These are phyloP conservation scores for Fomitopsis serialis DNA, from an alignment of 768 basidiomycete genomes.

Conservation along the genomic window DNA sequence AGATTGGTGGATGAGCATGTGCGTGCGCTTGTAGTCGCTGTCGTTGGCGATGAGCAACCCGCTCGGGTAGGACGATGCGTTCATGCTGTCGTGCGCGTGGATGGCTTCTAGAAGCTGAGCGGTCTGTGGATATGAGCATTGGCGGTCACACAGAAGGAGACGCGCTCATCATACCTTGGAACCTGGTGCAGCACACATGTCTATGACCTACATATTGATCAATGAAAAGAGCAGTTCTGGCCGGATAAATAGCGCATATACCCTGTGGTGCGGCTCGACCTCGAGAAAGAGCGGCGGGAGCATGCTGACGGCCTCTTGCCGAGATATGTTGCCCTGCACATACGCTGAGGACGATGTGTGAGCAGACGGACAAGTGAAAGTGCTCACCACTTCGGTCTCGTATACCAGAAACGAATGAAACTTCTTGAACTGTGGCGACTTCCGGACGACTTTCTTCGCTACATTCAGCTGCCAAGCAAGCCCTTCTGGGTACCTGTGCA, in stretches of 20 bases:
- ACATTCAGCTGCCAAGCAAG: conserved; percentile 97
- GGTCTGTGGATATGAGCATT: conserved; percentile 43
- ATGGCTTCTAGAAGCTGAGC: conserved; percentile 95
- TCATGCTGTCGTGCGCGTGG: conserved; percentile 69
- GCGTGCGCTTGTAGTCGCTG: conserved; percentile 88
- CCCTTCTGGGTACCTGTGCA: conserved; percentile 83
- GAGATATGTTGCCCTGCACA: conserved; percentile 82
- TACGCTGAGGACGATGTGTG: neutral
- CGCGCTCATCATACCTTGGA: conserved; percentile 60
- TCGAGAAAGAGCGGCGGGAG: conserved; percentile 94
- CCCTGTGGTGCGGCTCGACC: conserved; percentile 87
- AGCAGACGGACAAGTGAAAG: neutral
- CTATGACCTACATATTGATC: conserved; percentile 58
- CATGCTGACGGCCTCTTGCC: conserved; percentile 99
- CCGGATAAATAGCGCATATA: conserved; percentile 18
- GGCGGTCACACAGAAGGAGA: neutral
- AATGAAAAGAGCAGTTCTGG: neutral
- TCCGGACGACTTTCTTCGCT: conserved; percentile 82
- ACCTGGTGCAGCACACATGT: conserved; percentile 98
- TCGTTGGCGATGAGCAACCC: conserved; percentile 95
- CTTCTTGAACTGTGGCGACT: conserved; percentile 83
- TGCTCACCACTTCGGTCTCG: conserved; percentile 90
- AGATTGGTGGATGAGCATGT: conserved; percentile 97
- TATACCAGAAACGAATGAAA: conserved; percentile 96
- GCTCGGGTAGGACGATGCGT: conserved; percentile 62